Evolutionary conservation across 225 moss, liverwort and hornwort genomes (phyloP).

Genomic region (Bryoerythrophyllum caledonicum): DNA sequence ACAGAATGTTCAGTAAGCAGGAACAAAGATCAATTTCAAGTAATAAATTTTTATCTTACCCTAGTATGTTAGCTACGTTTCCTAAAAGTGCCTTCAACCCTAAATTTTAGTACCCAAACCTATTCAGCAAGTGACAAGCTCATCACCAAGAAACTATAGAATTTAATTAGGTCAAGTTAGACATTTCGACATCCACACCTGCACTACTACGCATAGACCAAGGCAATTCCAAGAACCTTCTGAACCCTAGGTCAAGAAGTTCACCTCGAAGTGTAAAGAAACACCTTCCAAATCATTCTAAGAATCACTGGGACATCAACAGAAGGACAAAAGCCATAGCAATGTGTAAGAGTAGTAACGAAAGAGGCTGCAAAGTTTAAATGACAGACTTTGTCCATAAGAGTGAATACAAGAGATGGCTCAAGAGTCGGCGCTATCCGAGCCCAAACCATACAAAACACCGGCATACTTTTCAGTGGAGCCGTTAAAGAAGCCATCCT

Average conservation of each 20-base stretch:
- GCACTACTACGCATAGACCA: constrained; percentile 7
- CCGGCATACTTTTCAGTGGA: constrained; percentile 99
- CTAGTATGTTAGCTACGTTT: background rate
- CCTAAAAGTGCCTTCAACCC: background rate
- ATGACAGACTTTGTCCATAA: constrained; percentile 66
- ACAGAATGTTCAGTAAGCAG: background rate
- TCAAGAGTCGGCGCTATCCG: constrained; percentile 90
- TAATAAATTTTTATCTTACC: background rate
- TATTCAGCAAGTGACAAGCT: constrained; percentile 18
- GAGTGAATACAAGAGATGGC: constrained; percentile 48
- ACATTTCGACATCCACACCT: constrained; percentile 9
- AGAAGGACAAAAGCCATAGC: constrained; percentile 17
- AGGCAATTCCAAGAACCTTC: constrained; percentile 30
- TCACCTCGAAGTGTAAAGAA: constrained; percentile 1
- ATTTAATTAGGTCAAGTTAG: constrained; percentile 15
- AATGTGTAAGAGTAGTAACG: constrained; percentile 20
- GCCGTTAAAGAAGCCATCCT: constrained; percentile 93
- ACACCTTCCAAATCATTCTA: constrained; percentile 14
- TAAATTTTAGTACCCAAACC: background rate
- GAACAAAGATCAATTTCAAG: background rate
- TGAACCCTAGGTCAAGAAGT: constrained; percentile 28
- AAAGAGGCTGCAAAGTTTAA: constrained; percentile 42
- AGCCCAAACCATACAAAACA: constrained; percentile 99
- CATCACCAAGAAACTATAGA: constrained; percentile 17
- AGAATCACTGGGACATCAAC: background rate